Evolutionary conservation across 768 basidiomycete species (phyloP).

Genomic region (Coprinopsis cinerea): DNA sequence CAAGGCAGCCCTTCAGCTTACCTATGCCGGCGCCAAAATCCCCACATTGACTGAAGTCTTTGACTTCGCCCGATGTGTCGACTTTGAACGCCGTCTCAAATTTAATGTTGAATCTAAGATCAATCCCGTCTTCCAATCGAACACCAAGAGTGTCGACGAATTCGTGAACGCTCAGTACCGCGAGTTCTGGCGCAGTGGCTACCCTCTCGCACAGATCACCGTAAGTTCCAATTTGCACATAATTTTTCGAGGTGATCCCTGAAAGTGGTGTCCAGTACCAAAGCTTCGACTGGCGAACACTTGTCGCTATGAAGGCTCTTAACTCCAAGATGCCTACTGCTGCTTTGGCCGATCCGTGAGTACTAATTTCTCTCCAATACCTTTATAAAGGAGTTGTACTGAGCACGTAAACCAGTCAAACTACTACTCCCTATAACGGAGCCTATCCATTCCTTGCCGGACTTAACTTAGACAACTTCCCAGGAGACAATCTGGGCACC

Average conservation of each 20-base stretch:
- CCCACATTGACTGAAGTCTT: slow-evolving; percentile 73
- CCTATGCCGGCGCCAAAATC: slow-evolving; percentile 64
- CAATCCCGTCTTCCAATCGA: slow-evolving; percentile 45
- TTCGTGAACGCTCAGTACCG: slow-evolving; percentile 61
- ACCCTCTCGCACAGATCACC: slow-evolving; percentile 52
- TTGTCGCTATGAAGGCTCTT: slow-evolving; percentile 68
- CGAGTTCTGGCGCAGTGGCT: slow-evolving; percentile 53
- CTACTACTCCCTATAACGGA: slow-evolving; percentile 33
- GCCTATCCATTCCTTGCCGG: slow-evolving; percentile 68
- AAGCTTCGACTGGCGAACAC: slow-evolving; percentile 78
- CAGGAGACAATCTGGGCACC: slow-evolving; percentile 50
- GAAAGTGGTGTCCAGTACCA: slow-evolving; percentile 46
- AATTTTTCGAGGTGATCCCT: background rate
- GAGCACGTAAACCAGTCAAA: slow-evolving; percentile 25
- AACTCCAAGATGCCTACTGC: slow-evolving; percentile 52
- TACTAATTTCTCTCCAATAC: slow-evolving; percentile 10
- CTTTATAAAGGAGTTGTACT: background rate
- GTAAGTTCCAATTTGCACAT: slow-evolving; percentile 29
- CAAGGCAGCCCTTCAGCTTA: slow-evolving; percentile 50
- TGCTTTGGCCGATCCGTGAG: slow-evolving; percentile 63
- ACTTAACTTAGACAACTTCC: slow-evolving; percentile 54
- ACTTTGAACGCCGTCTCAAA: slow-evolving; percentile 51
- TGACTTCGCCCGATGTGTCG: slow-evolving; percentile 68
- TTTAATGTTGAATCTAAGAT: slow-evolving; percentile 84
- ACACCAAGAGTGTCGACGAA: slow-evolving; percentile 47